Evolutionary conservation across 768 basidiomycete species (phyloP).

Genomic region (Lentinula sp.): DNA sequence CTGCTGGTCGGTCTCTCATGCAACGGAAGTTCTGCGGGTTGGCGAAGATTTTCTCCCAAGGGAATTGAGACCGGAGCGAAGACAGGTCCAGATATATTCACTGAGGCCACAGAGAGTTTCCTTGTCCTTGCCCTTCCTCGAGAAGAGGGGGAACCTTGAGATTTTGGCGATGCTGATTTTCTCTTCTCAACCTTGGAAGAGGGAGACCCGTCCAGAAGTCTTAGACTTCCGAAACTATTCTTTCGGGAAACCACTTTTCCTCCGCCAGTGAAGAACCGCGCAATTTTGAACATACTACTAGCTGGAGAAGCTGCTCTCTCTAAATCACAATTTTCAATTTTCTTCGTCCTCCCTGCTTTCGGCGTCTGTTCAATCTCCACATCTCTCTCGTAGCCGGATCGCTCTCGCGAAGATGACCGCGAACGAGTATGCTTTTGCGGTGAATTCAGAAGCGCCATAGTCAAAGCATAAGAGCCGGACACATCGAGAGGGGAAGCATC

Average conservation of each 20-base stretch:
- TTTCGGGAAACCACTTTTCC: background rate
- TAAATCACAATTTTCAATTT: background rate
- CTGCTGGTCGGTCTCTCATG: background rate
- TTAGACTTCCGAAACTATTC: background rate
- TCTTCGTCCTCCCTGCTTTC: background rate
- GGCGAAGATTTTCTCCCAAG: background rate
- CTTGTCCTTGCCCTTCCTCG: background rate
- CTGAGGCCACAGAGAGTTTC: background rate
- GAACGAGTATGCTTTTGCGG: background rate
- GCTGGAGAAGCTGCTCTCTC: background rate
- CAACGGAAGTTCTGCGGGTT: background rate
- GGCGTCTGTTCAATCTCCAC: background rate
- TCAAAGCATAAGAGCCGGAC: background rate
- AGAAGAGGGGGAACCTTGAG: background rate
- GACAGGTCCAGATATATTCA: background rate
- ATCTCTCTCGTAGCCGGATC: background rate
- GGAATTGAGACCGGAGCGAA: background rate
- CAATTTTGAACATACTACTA: background rate
- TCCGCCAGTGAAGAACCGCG: background rate
- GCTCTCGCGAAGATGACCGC: background rate
- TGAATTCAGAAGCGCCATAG: background rate
- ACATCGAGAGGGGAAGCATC: background rate
- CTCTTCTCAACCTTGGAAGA: background rate
- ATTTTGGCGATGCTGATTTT: background rate
- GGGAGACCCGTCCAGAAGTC: background rate